Evolutionary conservation across 768 basidiomycete genomes (phyloP).

Genomic region (Boletus speciosus): DNA sequence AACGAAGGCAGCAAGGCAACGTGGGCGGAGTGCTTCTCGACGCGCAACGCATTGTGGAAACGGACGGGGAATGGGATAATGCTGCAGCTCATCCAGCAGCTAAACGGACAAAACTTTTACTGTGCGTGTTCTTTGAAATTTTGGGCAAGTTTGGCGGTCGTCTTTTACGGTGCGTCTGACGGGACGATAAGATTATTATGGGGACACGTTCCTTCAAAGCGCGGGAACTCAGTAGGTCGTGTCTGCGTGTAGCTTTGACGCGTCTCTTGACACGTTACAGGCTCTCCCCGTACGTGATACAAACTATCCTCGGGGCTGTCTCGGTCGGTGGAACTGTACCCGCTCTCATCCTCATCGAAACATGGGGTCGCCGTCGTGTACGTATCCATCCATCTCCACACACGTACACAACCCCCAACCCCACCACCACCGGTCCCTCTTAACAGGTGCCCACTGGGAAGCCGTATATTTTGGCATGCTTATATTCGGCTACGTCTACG

Average conservation of each 20-base stretch:
- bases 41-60: conserved; percentile 16
- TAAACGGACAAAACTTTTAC: conserved; percentile 18
- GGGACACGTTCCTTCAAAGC: conserved; percentile 36
- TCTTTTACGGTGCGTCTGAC: not conserved
- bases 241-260: not conserved
- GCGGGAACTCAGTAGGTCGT: conserved; percentile 56
- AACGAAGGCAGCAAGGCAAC: conserved; percentile 16
- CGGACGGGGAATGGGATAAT: conserved; percentile 17
- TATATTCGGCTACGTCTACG: conserved; percentile 65
- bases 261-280: conserved; percentile 22
- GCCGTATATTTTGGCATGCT: conserved; percentile 70
- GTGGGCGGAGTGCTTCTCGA: conserved; percentile 15
- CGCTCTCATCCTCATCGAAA: conserved; percentile 64
- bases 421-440: not conserved
- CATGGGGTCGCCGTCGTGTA: conserved; percentile 67
- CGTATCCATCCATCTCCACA: conserved; percentile 26
- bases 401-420: not conserved
- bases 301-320: conserved; percentile 68
- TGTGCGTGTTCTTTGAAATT: conserved; percentile 2
- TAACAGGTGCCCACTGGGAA: conserved; percentile 51
- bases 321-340: conserved; percentile 72
- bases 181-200: conserved; percentile 11
- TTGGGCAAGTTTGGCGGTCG: not conserved
- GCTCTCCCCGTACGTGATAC: conserved; percentile 66
- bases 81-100: conserved; percentile 15